These are phyloP conservation scores for Cryptococcus sp. DNA, from an alignment of 1,284 basidiomycete genomes.

Conservation along the genomic window DNA sequence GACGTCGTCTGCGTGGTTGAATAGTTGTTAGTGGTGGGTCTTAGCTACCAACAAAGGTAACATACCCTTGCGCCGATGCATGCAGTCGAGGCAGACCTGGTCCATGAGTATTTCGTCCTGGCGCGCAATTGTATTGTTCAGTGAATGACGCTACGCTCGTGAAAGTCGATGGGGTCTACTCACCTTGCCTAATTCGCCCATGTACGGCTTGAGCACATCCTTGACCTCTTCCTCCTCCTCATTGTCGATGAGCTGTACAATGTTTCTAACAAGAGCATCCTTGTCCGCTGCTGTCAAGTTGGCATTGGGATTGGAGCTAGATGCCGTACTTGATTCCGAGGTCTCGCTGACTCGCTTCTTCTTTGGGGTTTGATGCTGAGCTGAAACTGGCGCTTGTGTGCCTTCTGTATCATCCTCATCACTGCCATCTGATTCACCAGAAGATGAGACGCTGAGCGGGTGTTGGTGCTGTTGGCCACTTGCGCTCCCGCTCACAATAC, in stretches of 20 bases:
- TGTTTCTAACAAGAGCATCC: conserved; percentile 63
- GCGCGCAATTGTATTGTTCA: not conserved
- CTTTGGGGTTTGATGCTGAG: conserved; percentile 6
- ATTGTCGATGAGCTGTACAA: conserved; percentile 69
- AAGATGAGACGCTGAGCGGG: conserved; percentile 48
- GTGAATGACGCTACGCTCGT: not conserved
- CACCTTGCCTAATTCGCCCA: conserved; percentile 71
- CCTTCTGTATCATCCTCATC: conserved; percentile 25
- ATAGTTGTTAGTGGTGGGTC: too few relatives aligned
- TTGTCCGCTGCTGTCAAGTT: conserved; percentile 23
- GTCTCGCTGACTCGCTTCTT: conserved; percentile 5
- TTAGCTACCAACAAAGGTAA: not conserved
- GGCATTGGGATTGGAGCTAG: not conserved
- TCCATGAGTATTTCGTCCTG: conserved; percentile 53
- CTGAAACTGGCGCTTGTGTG: not conserved
- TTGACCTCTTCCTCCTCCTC: conserved; percentile 87
- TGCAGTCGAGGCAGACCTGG: conserved; percentile 52
- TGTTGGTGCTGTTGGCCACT: conserved; percentile 28
- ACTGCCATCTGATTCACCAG: conserved; percentile 43
- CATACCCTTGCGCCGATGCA: conserved; percentile 58
- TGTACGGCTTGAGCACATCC: conserved; percentile 66
- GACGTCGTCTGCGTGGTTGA: conserved; percentile 40
- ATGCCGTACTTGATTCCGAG: not conserved
- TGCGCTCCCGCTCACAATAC: conserved; percentile 1
- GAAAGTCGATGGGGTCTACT: conserved; percentile 14